Conservation (phyloP, 495 filamentous ascomycete species). For the Trichoderma virens region DNA sequence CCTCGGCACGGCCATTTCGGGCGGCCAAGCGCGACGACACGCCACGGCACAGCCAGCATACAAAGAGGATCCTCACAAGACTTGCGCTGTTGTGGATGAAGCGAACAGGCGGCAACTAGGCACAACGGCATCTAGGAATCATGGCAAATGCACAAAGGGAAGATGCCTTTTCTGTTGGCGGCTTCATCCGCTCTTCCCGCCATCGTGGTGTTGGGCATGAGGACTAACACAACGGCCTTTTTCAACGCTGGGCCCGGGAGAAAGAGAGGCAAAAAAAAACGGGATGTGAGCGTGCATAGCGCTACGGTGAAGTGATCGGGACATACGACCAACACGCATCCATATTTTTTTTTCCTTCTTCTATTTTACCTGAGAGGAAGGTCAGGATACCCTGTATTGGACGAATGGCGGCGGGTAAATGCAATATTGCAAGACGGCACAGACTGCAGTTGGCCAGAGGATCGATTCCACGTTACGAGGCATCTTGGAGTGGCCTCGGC, state of each 20-base stretch:
- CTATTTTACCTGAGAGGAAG: too few relatives aligned
- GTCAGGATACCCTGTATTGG: too few relatives aligned
- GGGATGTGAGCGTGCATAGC: too few relatives aligned
- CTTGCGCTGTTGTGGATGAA: neutral
- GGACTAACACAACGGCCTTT: neutral
- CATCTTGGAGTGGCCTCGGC: too few relatives aligned
- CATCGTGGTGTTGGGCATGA: neutral
- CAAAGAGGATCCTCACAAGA: neutral
- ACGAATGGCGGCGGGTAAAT: too few relatives aligned
- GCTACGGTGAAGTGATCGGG: neutral
- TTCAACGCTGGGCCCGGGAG: neutral
- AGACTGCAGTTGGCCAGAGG: too few relatives aligned
- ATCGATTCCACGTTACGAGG: too few relatives aligned
- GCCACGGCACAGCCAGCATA: neutral
- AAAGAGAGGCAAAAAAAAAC: too few relatives aligned
- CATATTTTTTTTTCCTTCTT: too few relatives aligned
- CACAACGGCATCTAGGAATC: neutral
- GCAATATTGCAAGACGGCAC: too few relatives aligned
- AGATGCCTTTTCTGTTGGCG: neutral
- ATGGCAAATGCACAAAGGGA: neutral
- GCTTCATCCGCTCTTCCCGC: slow-evolving; percentile 2
- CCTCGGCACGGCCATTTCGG: neutral
- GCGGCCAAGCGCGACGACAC: neutral
- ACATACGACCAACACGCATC: neutral
- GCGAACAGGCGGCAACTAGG: neutral